These are phyloP conservation scores for Zostera marina DNA, from an alignment of 116 monocot species.

Conservation along the genomic window DNA sequence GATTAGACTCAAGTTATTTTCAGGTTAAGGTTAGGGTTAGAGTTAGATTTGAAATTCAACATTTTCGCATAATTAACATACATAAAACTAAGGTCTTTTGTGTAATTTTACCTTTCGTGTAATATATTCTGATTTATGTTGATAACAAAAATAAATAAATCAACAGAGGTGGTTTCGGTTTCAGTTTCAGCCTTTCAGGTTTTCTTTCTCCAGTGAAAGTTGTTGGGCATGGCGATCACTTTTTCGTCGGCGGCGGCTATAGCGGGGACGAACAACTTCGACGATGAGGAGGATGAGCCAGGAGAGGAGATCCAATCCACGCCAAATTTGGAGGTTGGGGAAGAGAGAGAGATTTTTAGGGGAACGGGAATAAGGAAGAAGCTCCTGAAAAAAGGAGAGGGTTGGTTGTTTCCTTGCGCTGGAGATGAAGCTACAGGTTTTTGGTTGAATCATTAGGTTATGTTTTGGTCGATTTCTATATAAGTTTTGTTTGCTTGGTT, in stretches of 20 bases:
- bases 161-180: no score
- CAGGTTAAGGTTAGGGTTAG: no score
- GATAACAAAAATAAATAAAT: no score
- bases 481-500: not conserved
- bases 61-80: no score
- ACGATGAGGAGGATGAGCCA: constrained; percentile 38
- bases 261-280: constrained; percentile 7
- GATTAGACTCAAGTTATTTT: no score
- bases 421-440: constrained; percentile 60
- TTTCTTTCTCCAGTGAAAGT: not conserved
- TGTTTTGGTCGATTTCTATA: not conserved
- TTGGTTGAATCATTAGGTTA: not conserved
- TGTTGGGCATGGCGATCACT: constrained; percentile 8
- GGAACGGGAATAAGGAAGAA: constrained; percentile 44
- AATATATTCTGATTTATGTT: no score
- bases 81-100: no score
- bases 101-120: no score
- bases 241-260: constrained; percentile 40
- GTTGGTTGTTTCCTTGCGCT: constrained; percentile 32
- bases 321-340: constrained; percentile 37
- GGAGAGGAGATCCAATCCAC: constrained; percentile 73
- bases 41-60: no score
- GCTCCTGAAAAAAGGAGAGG: constrained; percentile 34
- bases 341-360: constrained; percentile 36
- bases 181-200: no score